Percentiles rank a stretch among this genome's conserved stretches.
Evolutionary conservation across 352 stramenopile species (phyloP).

Genomic region (Pythium sp.): DNA sequence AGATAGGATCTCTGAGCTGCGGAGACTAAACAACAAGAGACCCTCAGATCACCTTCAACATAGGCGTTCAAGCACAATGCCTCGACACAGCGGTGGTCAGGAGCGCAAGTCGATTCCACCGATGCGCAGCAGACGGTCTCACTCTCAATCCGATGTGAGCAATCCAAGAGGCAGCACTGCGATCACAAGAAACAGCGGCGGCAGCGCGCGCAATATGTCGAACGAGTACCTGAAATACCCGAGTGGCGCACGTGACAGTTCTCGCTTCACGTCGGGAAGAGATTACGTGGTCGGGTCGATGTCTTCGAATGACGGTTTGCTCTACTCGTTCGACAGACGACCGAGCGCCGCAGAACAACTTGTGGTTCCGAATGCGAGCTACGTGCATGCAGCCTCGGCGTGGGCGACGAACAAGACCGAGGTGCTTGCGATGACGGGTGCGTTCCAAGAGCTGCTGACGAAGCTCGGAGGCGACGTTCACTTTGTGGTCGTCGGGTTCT

Average conservation of each 20-base stretch:
- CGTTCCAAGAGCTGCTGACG: slow-evolving; percentile 76
- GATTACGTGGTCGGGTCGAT: slow-evolving; percentile 19
- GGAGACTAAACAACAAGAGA: slow-evolving; percentile 17
- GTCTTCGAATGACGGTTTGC: slow-evolving; percentile 26
- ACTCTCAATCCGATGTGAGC: slow-evolving; percentile 50
- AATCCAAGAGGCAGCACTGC: slow-evolving; percentile 21
- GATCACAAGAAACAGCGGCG: slow-evolving; percentile 10
- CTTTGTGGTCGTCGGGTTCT: slow-evolving; percentile 86
- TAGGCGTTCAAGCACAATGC: slow-evolving; percentile 1
- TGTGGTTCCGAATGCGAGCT: slow-evolving; percentile 52
- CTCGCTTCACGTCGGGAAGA: slow-evolving; percentile 7
- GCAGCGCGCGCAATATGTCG: slow-evolving; percentile 15
- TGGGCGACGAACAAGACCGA: slow-evolving; percentile 76
- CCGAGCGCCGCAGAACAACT: slow-evolving; percentile 51
- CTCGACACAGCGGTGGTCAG: slow-evolving; percentile 13
- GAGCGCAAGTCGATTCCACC: slow-evolving; percentile 9
- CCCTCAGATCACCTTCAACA: slow-evolving; percentile 12
- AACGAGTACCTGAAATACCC: slow-evolving; percentile 15
- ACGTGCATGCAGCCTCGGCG: slow-evolving; percentile 65
- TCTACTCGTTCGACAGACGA: slow-evolving; percentile 43
- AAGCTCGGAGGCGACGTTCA: slow-evolving; percentile 78
- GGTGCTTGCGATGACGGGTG: slow-evolving; percentile 65
- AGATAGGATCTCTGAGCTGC: slow-evolving; percentile 33
- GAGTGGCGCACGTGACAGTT: slow-evolving; percentile 4
- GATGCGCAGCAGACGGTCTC: slow-evolving; percentile 24